Percentiles rank a stretch among this genome's conserved stretches.
Evolutionary conservation across 164 flowering plant species (phyloP).

Genomic region (Magnolia kwangsiensis): DNA sequence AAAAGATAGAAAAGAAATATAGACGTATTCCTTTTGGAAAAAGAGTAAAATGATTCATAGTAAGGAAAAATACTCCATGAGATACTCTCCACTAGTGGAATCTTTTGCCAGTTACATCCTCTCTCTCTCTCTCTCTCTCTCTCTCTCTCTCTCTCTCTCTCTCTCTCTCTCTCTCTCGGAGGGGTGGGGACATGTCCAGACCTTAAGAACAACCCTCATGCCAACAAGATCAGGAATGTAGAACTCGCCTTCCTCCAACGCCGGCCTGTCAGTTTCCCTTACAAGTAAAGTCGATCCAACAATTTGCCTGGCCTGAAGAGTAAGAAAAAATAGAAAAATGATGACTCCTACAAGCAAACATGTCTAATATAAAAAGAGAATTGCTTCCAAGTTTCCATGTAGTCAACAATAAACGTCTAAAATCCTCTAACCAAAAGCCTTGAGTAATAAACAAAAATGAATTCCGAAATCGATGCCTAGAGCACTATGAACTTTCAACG

Average conservation of each 20-base stretch:
- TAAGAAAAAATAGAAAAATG: no score
- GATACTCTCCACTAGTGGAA: not conserved
- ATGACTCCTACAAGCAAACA: no score
- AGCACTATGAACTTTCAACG: not conserved
- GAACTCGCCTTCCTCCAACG: conserved; percentile 76
- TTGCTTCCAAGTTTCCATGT: not conserved
- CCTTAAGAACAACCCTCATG: conserved; percentile 89
- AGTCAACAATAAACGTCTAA: not conserved
- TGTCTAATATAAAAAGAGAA: not conserved
- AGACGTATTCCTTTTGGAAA: not conserved
- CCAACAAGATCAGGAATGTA: conserved; percentile 88
- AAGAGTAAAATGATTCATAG: not conserved
- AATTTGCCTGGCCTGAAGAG: conserved; percentile 67
- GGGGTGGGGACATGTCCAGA: conserved; percentile 35
- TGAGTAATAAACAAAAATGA: no score
- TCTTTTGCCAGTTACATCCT: not conserved
- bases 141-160: not conserved
- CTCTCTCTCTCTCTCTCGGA: not conserved
- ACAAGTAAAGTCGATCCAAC: conserved; percentile 81
- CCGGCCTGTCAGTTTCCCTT: conserved; percentile 67
- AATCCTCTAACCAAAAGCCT: not conserved
- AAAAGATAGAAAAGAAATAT: not conserved
- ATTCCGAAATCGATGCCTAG: no score
- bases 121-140: not conserved
- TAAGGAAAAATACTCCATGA: not conserved